Conservation (phyloP, 1,139 yeast species). For the Yamadazyma conglobata region DNA sequence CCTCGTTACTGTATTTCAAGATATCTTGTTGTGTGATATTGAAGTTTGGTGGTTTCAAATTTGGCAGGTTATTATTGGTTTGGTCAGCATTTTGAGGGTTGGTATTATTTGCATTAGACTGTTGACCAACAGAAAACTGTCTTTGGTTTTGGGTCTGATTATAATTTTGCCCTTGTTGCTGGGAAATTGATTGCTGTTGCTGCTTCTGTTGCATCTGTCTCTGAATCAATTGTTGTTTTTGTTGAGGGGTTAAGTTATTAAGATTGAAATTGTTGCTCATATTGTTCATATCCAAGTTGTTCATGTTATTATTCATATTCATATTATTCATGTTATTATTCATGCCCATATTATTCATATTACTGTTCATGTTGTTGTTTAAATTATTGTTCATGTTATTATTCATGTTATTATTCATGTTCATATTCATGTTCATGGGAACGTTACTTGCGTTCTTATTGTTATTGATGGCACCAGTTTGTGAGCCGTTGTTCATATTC, state of each 20-base stretch:
- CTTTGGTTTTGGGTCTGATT: too few species aligned
- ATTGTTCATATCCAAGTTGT: slow-evolving; percentile 13
- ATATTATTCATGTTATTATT: slow-evolving; percentile 12
- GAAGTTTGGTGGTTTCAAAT: slow-evolving; percentile 33
- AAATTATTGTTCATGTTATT: slow-evolving; percentile 16
- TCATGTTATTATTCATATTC: slow-evolving; percentile 8
- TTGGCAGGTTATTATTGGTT: slow-evolving; percentile 4
- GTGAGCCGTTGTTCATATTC: slow-evolving; percentile 8
- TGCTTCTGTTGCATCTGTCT: slow-evolving; percentile 29
- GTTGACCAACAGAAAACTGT: slow-evolving; percentile 10
- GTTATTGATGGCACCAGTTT: slow-evolving; percentile 10
- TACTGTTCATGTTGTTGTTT: slow-evolving; percentile 11
- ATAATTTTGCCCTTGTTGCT: slow-evolving; percentile 5
- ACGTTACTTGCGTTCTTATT: slow-evolving; percentile 7
- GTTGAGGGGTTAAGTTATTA: slow-evolving; percentile 33
- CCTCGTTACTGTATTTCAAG: slow-evolving; percentile 39
- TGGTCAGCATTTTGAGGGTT: slow-evolving; percentile 5
- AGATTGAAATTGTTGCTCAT: slow-evolving; percentile 13
- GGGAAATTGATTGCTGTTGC: slow-evolving; percentile 6
- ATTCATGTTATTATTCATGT: slow-evolving; percentile 15
- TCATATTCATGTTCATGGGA: slow-evolving; percentile 7
- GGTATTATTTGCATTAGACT: slow-evolving; percentile 9
- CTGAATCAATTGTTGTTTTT: slow-evolving; percentile 33
- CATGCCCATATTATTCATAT: slow-evolving; percentile 3
- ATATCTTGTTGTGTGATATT: slow-evolving; percentile 42